Conservation (phyloP, 2,329 filamentous ascomycete genomes). For the Fusarium foetens region DNA sequence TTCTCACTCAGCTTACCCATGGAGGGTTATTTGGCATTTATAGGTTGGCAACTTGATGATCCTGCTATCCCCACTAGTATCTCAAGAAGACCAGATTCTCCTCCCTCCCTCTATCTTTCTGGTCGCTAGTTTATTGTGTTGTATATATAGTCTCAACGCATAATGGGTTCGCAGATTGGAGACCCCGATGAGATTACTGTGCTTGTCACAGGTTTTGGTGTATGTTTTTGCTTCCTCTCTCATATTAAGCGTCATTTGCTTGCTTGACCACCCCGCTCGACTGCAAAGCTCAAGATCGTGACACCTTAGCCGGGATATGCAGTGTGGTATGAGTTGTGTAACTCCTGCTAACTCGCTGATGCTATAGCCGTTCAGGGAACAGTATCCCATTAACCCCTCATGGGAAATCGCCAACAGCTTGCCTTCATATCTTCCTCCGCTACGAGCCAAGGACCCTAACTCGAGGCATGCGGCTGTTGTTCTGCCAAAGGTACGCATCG, state of each 20-base stretch:
- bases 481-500: slow-evolving; percentile 65
- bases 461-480: slow-evolving; percentile 43
- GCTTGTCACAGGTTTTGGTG: slow-evolving; percentile 70
- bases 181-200: slow-evolving; percentile 64
- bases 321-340: not conserved
- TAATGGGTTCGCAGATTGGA: slow-evolving; percentile 51
- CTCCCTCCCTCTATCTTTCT: not conserved
- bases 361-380: slow-evolving; percentile 76
- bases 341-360: slow-evolving; percentile 26
- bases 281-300: not conserved
- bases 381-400: slow-evolving; percentile 80
- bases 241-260: slow-evolving; percentile 8
- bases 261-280: slow-evolving; percentile 11
- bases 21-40: not conserved
- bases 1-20: slow-evolving; percentile 30
- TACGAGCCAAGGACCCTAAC: slow-evolving; percentile 55
- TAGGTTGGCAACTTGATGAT: slow-evolving; percentile 8
- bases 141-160: not conserved
- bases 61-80: slow-evolving; percentile 13
- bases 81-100: not conserved
- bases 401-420: slow-evolving; percentile 79
- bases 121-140: not conserved
- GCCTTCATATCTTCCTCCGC: slow-evolving; percentile 69
- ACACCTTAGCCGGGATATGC: not conserved
- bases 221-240: slow-evolving; percentile 50